Conservation (phyloP, 768 basidiomycete species). For the Imleria badia region DNA sequence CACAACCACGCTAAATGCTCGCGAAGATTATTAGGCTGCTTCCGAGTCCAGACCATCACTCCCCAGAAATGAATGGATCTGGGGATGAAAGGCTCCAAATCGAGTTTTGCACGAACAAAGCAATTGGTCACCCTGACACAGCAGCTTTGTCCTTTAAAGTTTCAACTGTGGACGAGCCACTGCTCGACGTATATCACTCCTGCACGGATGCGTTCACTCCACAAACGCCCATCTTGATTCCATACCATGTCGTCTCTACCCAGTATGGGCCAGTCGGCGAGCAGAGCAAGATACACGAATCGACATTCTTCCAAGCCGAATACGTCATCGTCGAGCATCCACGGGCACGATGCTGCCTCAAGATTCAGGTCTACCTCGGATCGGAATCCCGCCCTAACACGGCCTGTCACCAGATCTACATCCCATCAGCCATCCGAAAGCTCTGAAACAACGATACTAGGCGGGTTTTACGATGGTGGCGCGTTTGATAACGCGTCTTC, state of each 20-base stretch:
- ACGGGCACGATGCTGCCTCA: not conserved
- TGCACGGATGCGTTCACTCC: not conserved
- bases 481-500: slow-evolving; percentile 9
- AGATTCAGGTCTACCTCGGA: not conserved
- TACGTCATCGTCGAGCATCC: not conserved
- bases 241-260: slow-evolving; percentile 7
- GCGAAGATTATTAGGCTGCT: no score
- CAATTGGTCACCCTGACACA: not conserved
- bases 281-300: not conserved
- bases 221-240: slow-evolving; percentile 2
- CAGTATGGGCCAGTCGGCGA: not conserved
- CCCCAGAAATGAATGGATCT: not conserved
- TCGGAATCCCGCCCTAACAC: not conserved
- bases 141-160: slow-evolving; percentile 16
- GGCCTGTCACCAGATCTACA: not conserved
- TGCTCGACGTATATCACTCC: not conserved
- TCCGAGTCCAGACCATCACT: no score
- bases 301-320: not conserved
- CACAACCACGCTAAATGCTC: no score
- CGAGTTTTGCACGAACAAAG: slow-evolving; percentile 11
- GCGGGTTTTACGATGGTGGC: not conserved
- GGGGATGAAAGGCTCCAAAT: not conserved
- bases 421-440: slow-evolving; percentile 1
- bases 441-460: slow-evolving; percentile 1
- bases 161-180: slow-evolving; percentile 14